These are phyloP conservation scores for Huntiella bhutanensis DNA, from an alignment of 2,329 filamentous ascomycete genomes.

Conservation along the genomic window DNA sequence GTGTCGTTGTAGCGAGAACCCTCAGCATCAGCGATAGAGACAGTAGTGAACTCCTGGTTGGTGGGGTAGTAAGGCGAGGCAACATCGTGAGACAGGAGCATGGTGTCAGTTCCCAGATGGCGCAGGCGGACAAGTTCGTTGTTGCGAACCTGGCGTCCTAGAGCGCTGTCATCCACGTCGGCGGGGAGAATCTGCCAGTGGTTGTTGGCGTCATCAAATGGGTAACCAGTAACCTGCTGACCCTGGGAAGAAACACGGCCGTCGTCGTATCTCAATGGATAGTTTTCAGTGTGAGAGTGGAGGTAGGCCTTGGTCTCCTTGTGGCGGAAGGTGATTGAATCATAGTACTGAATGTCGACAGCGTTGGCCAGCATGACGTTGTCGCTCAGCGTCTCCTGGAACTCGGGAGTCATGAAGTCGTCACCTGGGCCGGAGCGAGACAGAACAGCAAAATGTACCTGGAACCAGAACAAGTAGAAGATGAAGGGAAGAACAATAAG, in stretches of 20 bases:
- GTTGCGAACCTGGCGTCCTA: conserved; percentile 52
- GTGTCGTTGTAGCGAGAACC: conserved; percentile 69
- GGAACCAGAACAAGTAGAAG: conserved; percentile 99
- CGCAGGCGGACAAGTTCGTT: conserved; percentile 73
- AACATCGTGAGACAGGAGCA: conserved; percentile 87
- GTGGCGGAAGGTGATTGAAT: conserved; percentile 71
- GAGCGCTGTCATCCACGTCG: conserved; percentile 25
- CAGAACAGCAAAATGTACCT: conserved; percentile 90
- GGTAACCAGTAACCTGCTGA: conserved; percentile 95
- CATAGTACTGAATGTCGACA: conserved; percentile 74
- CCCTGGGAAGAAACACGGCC: conserved; percentile 93
- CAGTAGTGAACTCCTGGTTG: conserved; percentile 94
- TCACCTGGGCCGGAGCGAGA: conserved; percentile 80
- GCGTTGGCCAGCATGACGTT: conserved; percentile 83
- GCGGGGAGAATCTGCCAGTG: conserved; percentile 82
- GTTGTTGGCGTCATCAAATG: conserved; percentile 97
- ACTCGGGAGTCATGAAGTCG: conserved; percentile 96
- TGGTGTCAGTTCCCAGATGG: conserved; percentile 67
- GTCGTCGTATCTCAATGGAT: conserved; percentile 91
- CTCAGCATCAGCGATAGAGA: conserved; percentile 50
- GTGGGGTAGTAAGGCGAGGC: conserved; percentile 91
- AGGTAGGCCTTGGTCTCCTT: conserved; percentile 96
- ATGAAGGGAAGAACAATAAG: conserved; percentile 84
- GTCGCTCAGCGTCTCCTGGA: conserved; percentile 91
- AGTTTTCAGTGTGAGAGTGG: conserved; percentile 76